Evolutionary conservation across 1,284 basidiomycete species (phyloP).

Genomic region (Ganoderma multipileum): DNA sequence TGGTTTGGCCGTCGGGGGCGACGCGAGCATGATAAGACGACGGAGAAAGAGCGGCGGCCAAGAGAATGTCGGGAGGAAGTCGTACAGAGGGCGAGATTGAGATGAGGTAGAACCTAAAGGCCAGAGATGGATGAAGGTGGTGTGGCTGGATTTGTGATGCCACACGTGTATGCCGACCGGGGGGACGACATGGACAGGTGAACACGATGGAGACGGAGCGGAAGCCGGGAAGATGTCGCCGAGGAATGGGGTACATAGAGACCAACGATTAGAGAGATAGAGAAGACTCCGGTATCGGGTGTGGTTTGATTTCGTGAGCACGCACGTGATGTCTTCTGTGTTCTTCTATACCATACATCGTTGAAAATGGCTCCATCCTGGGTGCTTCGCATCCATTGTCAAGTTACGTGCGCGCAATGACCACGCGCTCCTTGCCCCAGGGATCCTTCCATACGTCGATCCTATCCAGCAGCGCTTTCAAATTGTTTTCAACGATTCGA

Average conservation of each 20-base stretch:
- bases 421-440: constrained; percentile 73
- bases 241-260: neutral
- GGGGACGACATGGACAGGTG: neutral
- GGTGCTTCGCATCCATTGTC: neutral
- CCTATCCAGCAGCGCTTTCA: constrained; percentile 47
- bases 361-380: neutral
- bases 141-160: neutral
- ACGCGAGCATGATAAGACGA: neutral
- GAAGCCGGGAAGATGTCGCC: neutral
- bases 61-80: neutral
- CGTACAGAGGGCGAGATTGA: neutral
- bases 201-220: neutral
- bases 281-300: neutral
- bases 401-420: constrained; percentile 48
- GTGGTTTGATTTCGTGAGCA: neutral
- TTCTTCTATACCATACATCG: neutral
- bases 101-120: neutral
- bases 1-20: neutral
- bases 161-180: neutral
- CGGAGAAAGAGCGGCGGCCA: neutral
- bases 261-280: neutral
- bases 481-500: constrained; percentile 53
- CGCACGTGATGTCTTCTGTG: neutral
- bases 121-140: neutral
- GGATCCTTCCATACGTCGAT: constrained; percentile 81